Base-by-base conservation (phyloP, 179 eudicot species). In the Spinacia oleracea region DNA sequence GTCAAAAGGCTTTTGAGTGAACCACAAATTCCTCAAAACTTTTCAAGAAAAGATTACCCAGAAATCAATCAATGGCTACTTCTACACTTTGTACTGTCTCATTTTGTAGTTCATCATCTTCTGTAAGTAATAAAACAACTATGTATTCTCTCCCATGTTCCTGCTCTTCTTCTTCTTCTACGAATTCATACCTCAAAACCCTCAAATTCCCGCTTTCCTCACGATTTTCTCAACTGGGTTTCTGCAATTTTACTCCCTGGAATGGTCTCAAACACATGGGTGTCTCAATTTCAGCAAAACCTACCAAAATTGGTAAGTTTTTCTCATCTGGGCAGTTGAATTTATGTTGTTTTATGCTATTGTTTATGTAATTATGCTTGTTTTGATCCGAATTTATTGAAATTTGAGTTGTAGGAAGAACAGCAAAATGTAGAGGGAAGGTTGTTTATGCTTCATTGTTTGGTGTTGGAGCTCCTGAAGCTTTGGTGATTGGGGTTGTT, bases 391-490 rank as follows among this genome's bases (percentile, higher is more conserved):
- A n/a, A 34, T 15, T 76, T 18, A 23, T 21, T 64, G 27, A 43
- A 50, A 16, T 64, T 53, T 80, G 78, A 64, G 77, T 72, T 82
- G 80, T 87, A 94, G 97, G 84, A 66, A 95, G 82, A 80, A 85
- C 48, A 79, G 80, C 87, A 12, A 83, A 79, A 55, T 73, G 82
- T 83, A 91, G 78, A 85, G 86, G 92, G 72, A 87, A 82, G 83
- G 91, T 81, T 78, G 92, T 90, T 55, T 83, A 80, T 86, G 97
- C 97, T 79, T 95, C 98, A 81, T 78, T 95, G 59, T 95, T 93
- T 88, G 97, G 97, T 53, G 97, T 95, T 84, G 97, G 97, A 82
- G 98, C 98, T 78, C 98, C 97, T 59, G 98, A 95, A 81, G 97
- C 93, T 76, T 82, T 95, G 83, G 98, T 95, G 14, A 91, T 95